These are phyloP conservation scores for Cystobasidium slooffiae DNA, from an alignment of 1,284 basidiomycete species.

Conservation along the genomic window DNA sequence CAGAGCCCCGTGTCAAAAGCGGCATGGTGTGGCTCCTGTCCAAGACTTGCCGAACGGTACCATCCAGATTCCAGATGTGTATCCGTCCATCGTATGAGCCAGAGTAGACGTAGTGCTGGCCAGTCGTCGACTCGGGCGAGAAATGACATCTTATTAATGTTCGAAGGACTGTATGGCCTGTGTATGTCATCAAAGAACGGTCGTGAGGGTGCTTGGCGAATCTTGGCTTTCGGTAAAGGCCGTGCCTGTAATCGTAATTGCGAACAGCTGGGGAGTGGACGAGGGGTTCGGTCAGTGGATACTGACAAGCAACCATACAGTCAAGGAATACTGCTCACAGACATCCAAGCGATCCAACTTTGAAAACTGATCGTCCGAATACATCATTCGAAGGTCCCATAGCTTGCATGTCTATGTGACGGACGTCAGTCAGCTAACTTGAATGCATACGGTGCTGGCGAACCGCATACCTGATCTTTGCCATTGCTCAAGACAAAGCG, in stretches of 20 bases:
- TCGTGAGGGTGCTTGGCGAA: constrained; percentile 69
- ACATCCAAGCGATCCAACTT: constrained; percentile 49
- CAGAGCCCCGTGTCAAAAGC: constrained; percentile 24
- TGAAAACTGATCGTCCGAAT: constrained; percentile 71
- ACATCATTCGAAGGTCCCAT: constrained; percentile 96
- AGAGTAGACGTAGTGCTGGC: constrained; percentile 89
- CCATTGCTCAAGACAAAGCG: constrained; percentile 96
- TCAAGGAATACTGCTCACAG: constrained; percentile 27
- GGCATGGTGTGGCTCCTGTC: constrained; percentile 71
- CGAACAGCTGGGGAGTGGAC: constrained; percentile 28
- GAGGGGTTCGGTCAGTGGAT: not conserved
- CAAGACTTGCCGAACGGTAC: constrained; percentile 77
- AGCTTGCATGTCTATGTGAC: constrained; percentile 63
- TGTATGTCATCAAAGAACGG: constrained; percentile 92
- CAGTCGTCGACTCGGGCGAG: constrained; percentile 87
- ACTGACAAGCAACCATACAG: not conserved
- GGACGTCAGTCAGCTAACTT: not conserved
- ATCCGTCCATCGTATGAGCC: constrained; percentile 81
- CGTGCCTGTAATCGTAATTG: constrained; percentile 78
- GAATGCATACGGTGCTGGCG: too few relatives aligned
- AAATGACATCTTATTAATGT: constrained; percentile 97
- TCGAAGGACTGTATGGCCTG: constrained; percentile 87
- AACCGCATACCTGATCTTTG: constrained; percentile 78
- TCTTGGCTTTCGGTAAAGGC: constrained; percentile 45
- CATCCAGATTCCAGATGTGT: constrained; percentile 94